These are phyloP conservation scores for Drechslerella dactyloides DNA, from an alignment of 2,329 filamentous ascomycete species.

Conservation along the genomic window DNA sequence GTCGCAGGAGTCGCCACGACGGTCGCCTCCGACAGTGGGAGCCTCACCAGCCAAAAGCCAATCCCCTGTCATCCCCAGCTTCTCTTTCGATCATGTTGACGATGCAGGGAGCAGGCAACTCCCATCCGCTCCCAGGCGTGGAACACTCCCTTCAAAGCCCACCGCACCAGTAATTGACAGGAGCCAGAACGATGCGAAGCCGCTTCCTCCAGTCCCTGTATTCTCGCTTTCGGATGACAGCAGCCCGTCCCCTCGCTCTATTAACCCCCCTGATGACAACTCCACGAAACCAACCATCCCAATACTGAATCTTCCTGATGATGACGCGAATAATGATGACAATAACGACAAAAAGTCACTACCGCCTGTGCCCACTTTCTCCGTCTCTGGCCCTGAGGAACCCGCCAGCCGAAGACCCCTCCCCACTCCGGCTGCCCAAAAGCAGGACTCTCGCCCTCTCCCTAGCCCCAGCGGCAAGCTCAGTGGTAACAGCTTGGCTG, in stretches of 20 bases:
- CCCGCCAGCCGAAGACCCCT: constrained; percentile 35
- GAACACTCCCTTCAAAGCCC: constrained; percentile 27
- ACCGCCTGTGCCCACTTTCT: constrained; percentile 51
- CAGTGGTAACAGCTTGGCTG: constrained; percentile 26
- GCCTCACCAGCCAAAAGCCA: constrained; percentile 22
- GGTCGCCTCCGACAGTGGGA: constrained; percentile 10
- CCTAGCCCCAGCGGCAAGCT: constrained; percentile 44
- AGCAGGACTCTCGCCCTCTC: constrained; percentile 39
- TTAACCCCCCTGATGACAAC: constrained; percentile 51
- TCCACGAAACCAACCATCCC: constrained; percentile 39
- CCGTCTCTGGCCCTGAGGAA: constrained; percentile 41
- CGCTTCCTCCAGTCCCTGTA: constrained; percentile 51
- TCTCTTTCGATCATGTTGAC: constrained; percentile 30
- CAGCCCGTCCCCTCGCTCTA: constrained; percentile 34
- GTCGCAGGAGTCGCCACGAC: constrained; percentile 15
- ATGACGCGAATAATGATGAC: constrained; percentile 36
- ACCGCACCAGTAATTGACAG: constrained; percentile 13
- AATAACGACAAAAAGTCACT: constrained; percentile 35
- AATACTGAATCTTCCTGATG: constrained; percentile 49
- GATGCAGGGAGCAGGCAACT: constrained; percentile 17
- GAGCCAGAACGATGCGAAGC: constrained; percentile 20
- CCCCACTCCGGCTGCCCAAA: constrained; percentile 28
- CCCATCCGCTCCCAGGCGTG: constrained; percentile 22
- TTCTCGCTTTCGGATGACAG: constrained; percentile 53
- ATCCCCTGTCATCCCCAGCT: constrained; percentile 27